phyloP scores from a whole-genome alignment of 1,139 yeast genomes.

The Kluyveromyces sp. region DNA sequence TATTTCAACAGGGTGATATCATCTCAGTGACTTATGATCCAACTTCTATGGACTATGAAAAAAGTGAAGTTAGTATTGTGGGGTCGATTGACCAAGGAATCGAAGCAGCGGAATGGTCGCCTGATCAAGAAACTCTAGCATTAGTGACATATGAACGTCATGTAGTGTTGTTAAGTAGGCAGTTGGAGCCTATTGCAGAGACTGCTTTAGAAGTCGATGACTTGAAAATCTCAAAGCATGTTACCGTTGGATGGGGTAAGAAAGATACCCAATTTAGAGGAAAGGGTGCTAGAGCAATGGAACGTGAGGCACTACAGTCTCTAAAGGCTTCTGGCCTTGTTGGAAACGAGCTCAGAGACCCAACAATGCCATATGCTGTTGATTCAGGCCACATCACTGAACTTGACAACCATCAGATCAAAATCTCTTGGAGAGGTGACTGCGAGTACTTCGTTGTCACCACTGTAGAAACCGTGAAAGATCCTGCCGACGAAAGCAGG shows the following conservation, averaged over 20 bases:
- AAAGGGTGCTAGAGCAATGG: slow-evolving; percentile 77
- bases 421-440: slow-evolving; percentile 92
- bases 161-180: slow-evolving; percentile 61
- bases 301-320: slow-evolving; percentile 44
- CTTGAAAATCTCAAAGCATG: slow-evolving; percentile 69
- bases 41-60: slow-evolving; percentile 38
- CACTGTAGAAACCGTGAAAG: slow-evolving; percentile 43
- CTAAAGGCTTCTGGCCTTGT: slow-evolving; percentile 64
- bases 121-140: slow-evolving; percentile 80
- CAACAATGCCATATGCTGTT: slow-evolving; percentile 74
- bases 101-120: slow-evolving; percentile 75
- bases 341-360: slow-evolving; percentile 65
- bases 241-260: slow-evolving; percentile 98
- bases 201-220: slow-evolving; percentile 52
- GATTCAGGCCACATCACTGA: slow-evolving; percentile 60
- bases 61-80: slow-evolving; percentile 60
- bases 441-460: slow-evolving; percentile 74
- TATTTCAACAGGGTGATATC: slow-evolving; percentile 63
- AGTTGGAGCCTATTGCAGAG: slow-evolving; percentile 76
- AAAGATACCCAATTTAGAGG: slow-evolving; percentile 97
- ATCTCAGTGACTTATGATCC: slow-evolving; percentile 56
- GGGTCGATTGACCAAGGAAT: slow-evolving; percentile 81
- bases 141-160: slow-evolving; percentile 58
- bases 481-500: slow-evolving; percentile 31
- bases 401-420: slow-evolving; percentile 40